Conservation (phyloP, 805 yeast species). For the Wickerhamomyces rabaulensis region DNA sequence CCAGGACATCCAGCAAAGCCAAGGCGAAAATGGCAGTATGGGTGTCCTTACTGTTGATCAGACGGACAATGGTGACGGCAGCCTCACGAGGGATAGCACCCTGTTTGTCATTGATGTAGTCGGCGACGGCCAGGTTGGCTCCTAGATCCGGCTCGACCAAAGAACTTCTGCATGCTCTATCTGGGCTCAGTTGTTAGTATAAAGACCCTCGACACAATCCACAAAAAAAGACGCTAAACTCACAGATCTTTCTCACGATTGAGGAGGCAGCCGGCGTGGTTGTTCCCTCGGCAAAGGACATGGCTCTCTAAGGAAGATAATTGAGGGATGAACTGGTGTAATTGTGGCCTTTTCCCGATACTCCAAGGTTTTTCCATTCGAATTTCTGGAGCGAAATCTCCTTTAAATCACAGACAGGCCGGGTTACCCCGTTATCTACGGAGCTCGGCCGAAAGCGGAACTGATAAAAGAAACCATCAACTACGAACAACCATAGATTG, state of each 20-base stretch:
- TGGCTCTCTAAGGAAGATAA: background rate
- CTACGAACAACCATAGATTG: too few relatives aligned
- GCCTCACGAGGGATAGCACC: slow-evolving; percentile 86
- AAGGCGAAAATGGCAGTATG: slow-evolving; percentile 83
- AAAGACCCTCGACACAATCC: background rate
- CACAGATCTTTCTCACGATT: slow-evolving; percentile 36
- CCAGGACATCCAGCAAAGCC: slow-evolving; percentile 78
- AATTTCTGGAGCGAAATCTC: background rate
- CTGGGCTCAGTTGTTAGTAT: slow-evolving; percentile 23
- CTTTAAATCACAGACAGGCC: background rate
- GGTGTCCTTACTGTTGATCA: slow-evolving; percentile 77
- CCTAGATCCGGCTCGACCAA: slow-evolving; percentile 83
- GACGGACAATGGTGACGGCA: slow-evolving; percentile 74
- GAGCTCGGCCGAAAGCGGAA: background rate
- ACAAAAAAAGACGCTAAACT: slow-evolving; percentile 2
- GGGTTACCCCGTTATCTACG: background rate
- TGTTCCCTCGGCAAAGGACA: slow-evolving; percentile 21
- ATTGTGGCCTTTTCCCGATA: background rate
- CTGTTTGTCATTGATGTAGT: slow-evolving; percentile 86
- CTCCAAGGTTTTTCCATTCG: background rate
- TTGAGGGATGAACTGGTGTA: background rate
- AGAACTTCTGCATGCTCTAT: slow-evolving; percentile 84
- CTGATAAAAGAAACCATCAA: background rate
- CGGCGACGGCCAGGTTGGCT: slow-evolving; percentile 88
- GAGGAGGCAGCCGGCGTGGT: slow-evolving; percentile 23